Evolutionary conservation across 371 early-diverging fungal genomes (phyloP).

Genomic region (Rhizopus arrhizus): DNA sequence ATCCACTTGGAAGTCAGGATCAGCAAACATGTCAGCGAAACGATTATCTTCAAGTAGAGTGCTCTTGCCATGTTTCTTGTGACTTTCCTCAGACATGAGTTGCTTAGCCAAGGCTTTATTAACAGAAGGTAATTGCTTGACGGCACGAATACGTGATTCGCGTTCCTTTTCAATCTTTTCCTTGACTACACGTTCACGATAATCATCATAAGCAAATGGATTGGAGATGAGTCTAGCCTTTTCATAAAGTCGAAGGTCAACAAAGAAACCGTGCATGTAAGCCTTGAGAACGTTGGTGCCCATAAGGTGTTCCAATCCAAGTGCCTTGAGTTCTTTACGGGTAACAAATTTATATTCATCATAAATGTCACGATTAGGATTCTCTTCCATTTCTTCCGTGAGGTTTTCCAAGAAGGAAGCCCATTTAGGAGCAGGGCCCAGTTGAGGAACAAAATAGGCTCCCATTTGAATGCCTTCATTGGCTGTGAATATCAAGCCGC

Average conservation of each 20-base stretch:
- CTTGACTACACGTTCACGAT: conserved; percentile 73
- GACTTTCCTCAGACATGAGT: conserved; percentile 58
- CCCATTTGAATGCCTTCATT: conserved; percentile 95
- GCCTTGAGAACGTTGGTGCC: conserved; percentile 94
- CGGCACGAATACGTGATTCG: conserved; percentile 87
- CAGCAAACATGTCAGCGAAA: conserved; percentile 86
- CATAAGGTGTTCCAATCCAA: conserved; percentile 91
- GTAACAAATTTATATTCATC: conserved; percentile 98
- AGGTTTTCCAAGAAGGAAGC: conserved; percentile 96
- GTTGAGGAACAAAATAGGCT: conserved; percentile 87
- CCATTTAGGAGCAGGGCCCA: conserved; percentile 97
- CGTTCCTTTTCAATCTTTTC: conserved; percentile 86
- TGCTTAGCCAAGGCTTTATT: conserved; percentile 84
- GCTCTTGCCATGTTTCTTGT: conserved; percentile 52
- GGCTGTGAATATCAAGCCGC: conserved; percentile 93
- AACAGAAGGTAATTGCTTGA: conserved; percentile 87
- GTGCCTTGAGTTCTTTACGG: conserved; percentile 82
- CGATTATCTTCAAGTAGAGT: conserved; percentile 79
- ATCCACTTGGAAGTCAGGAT: conserved; percentile 94
- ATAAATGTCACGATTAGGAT: conserved; percentile 82
- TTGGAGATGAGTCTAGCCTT: conserved; percentile 94
- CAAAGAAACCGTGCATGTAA: conserved; percentile 99
- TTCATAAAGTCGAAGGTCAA: conserved; percentile 93
- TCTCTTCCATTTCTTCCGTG: conserved; percentile 97
- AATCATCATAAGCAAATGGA: conserved; percentile 96